Evolutionary conservation across 345 rosid species (phyloP), one percentile per base, ranked within the genome.

Genomic region (Murraya koenigii): DNA sequence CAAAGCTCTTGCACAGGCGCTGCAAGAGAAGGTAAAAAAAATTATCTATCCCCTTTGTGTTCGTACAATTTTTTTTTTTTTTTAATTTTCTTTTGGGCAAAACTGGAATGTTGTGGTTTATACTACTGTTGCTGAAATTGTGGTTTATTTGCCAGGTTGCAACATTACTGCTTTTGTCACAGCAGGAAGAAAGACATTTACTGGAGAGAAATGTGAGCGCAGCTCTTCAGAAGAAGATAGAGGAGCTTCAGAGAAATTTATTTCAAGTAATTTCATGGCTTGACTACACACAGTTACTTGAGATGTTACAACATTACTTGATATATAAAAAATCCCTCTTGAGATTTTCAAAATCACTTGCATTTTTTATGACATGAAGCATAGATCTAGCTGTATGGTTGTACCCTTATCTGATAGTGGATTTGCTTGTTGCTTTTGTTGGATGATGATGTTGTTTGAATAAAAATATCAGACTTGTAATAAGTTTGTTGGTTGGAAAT

Each of bases 1-100:
- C 20, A 87, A 87, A 73, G 89, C 86, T 83, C 80, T 95, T 79
- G 86, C 93, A 54, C 97, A 88, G 84, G 98, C 97, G 56, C 75
- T 92, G 86, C 91, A 90, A 75, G 99, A 95, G 74, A 95, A 95
- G 99, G 99, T 92, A n/a, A n/a, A n/a, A n/a, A n/a, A n/a, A n/a
- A n/a, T n/a, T n/a, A 14, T 20, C 69, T 79, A 61, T 72, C 33
- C 8, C 19, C 54, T 28, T 68, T 9, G 23, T 44, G 79, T 66
- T 26, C 66, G 38, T 75, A 22, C 49, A 20, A 25, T 58, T 22
- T 33, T 19, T 47, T 52, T 20, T 69, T 23, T 28, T 67, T 75
- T 11, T 38, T 32, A 54, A 23, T 36, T 62, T 79, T 73, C 60
- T 19, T 71, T 65, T 63, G 33, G 35, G 72, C 55, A 60, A 47